Evolutionary conservation across 192 early-diverging fungal genomes (phyloP).

Genomic region (Podila clonocystis): DNA sequence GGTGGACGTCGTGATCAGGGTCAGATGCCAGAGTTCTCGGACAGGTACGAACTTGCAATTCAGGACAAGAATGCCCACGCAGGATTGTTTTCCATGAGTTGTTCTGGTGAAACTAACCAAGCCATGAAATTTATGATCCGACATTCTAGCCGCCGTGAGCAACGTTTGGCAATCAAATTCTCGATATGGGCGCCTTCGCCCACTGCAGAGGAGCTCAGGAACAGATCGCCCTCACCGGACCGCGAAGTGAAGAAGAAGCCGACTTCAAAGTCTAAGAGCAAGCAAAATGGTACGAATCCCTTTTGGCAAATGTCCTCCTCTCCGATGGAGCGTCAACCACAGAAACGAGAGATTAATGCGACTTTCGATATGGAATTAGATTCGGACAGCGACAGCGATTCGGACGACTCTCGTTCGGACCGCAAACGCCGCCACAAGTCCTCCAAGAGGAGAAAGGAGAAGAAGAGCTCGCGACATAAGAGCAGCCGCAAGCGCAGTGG

Average conservation of each 20-base stretch:
- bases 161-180: slow-evolving; percentile 53
- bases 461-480: slow-evolving; percentile 29
- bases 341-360: not conserved
- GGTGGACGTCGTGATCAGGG: slow-evolving; percentile 28
- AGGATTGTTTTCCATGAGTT: no score
- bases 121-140: not conserved
- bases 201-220: slow-evolving; percentile 59
- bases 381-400: slow-evolving; percentile 23
- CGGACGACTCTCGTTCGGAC: slow-evolving; percentile 25
- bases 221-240: slow-evolving; percentile 36
- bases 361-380: slow-evolving; percentile 16
- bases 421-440: slow-evolving; percentile 31
- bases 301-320: not conserved
- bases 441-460: slow-evolving; percentile 31
- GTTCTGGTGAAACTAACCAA: no score
- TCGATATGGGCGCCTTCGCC: slow-evolving; percentile 69
- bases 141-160: slow-evolving; percentile 32
- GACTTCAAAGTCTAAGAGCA: slow-evolving; percentile 18
- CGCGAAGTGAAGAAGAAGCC: slow-evolving; percentile 38
- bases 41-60: slow-evolving; percentile 16
- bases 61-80: no score
- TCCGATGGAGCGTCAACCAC: not conserved
- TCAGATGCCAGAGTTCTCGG: slow-evolving; percentile 18
- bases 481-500: slow-evolving; percentile 21
- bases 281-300: slow-evolving; percentile 23